phyloP scores from a whole-genome alignment of 176 grass and related monocot species.

The Musa beccarii region DNA sequence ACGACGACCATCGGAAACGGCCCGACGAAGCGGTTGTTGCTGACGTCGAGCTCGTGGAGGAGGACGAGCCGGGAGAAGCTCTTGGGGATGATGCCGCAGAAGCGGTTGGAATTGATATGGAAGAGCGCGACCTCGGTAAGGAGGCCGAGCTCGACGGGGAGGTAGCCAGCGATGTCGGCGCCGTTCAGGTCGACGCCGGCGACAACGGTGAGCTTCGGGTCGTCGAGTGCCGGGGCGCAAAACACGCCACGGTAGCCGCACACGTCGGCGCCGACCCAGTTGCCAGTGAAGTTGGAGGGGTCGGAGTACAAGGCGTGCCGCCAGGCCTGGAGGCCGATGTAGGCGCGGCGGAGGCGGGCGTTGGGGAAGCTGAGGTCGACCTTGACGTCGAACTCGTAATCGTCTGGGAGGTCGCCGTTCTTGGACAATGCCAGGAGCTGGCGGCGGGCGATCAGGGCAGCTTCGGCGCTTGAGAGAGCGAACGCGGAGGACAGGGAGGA shows the following conservation, averaged over 20 bases:
- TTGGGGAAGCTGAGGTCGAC: background rate
- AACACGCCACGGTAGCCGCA: background rate
- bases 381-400: background rate
- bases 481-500: background rate
- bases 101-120: conserved; percentile 96
- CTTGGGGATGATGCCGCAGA: conserved; percentile 63
- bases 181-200: conserved; percentile 89
- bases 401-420: background rate
- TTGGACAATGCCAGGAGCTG: background rate
- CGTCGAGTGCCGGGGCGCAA: background rate
- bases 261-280: conserved; percentile 4
- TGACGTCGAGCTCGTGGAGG: conserved; percentile 7
- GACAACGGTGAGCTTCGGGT: conserved; percentile 13
- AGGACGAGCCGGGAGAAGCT: conserved; percentile 1
- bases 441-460: background rate
- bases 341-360: background rate
- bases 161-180: conserved; percentile 63
- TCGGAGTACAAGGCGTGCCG: background rate
- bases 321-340: conserved; percentile 2
- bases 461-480: background rate
- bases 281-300: background rate
- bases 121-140: conserved; percentile 65
- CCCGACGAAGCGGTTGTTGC: conserved; percentile 12
- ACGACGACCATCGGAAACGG: background rate
- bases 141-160: conserved; percentile 34